Evolutionary conservation across 2,329 filamentous ascomycete species (phyloP).

Genomic region (Byssoonygena ceratinophila): DNA sequence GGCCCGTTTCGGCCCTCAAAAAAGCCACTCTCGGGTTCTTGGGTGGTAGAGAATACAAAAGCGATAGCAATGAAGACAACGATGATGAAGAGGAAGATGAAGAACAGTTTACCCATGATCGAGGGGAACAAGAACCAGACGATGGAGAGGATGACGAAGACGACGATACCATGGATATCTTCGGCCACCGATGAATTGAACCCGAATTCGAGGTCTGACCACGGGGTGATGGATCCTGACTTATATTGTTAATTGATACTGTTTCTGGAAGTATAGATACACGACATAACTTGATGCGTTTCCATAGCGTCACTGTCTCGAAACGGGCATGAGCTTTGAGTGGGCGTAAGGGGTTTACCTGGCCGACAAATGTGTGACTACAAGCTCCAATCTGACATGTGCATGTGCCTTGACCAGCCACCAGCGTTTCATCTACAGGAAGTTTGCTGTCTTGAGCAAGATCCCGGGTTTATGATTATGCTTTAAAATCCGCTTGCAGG

Average conservation of each 20-base stretch:
- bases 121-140: constrained; percentile 20
- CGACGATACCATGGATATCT: constrained; percentile 43
- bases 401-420: no score
- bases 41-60: constrained; percentile 1
- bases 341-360: no score
- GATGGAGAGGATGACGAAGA: constrained; percentile 39
- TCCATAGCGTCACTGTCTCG: no score
- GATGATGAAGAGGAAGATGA: neutral
- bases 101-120: neutral
- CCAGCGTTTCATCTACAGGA: no score
- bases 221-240: neutral
- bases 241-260: neutral
- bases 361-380: no score
- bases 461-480: neutral
- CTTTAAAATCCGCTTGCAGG: neutral
- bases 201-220: neutral
- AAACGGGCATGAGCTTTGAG: no score
- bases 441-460: neutral
- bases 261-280: neutral
- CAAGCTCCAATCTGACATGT: no score
- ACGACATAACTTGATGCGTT: no score
- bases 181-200: constrained; percentile 41
- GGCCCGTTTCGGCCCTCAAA: constrained; percentile 9
- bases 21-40: constrained; percentile 3
- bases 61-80: constrained; percentile 5